Evolutionary conservation across 129 eudicot species (phyloP), one percentile per base, ranked within the genome.

Genomic region (Artemisia argyi): DNA sequence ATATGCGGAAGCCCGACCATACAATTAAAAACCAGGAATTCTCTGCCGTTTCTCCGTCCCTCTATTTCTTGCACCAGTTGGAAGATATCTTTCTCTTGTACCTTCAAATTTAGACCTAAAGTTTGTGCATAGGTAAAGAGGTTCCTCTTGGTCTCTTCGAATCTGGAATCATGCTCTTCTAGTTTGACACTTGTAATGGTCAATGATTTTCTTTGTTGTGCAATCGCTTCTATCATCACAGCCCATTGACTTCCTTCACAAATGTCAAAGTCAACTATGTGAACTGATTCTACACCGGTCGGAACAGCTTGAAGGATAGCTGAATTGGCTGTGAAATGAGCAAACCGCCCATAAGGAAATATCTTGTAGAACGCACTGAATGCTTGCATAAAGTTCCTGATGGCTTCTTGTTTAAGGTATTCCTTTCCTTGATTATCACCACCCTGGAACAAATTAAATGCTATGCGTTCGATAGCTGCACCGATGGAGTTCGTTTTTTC

Each of bases 191-290:
- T 80, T 77, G 86, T 86, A 51, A 89, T 52, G 67, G 68, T 84
- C 39, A 89, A 50, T 0, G 63, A 67, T 60, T 71, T 83, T 9
- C 47, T 12, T 26, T 55, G 16, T 18, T 50, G 58, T 60, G 84
- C 62, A 18, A 89, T 60, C 50, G 89, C 83, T 73, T 89, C 89
- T 20, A 86, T 83, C 32, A 89, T 64, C 0, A 74, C 54, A 39
- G 92, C 77, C 96, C 91, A 89, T 57, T 89, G 96, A 52, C 72
- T 72, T 65, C 89, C 92, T 61, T 82, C 76, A 61, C 87, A 78
- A 9, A 84, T 30, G 28, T 89, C 89, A 42, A 83, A 89, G 63
- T 89, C 96, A 42, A 86, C 71, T 24, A 86, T 72, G 56, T 79
- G 84, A 20, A 86, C 22, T 0, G 52, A 52, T 18, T 70, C 79